phyloP scores from a whole-genome alignment of 768 basidiomycete species.

The Steccherinum ochraceum region DNA sequence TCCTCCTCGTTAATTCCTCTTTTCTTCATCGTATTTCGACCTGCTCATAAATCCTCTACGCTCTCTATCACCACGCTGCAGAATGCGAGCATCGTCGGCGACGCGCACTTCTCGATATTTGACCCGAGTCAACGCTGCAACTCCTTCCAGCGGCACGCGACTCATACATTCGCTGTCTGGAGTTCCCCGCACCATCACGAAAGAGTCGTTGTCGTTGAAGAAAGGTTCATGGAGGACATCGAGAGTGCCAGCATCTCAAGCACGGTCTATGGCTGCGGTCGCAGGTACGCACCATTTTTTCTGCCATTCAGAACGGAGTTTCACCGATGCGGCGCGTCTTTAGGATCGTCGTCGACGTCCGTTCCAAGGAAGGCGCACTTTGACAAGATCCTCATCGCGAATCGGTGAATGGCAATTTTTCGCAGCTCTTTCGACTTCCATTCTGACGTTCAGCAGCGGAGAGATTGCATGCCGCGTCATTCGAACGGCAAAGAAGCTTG shows the following conservation, averaged over 20 bases:
- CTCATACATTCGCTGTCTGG: neutral
- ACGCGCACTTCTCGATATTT: neutral
- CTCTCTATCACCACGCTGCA: no score
- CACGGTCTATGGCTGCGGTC: no score
- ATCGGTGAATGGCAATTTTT: constrained; percentile 45
- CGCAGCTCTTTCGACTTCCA: neutral
- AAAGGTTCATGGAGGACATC: no score
- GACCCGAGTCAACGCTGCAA: neutral
- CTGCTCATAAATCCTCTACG: no score
- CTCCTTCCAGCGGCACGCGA: neutral
- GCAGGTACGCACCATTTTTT: no score
- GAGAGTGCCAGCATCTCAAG: no score
- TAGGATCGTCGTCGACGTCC: neutral
- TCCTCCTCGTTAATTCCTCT: no score
- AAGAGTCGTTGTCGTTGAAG: no score
- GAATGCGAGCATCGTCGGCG: neutral
- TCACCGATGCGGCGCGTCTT: no score
- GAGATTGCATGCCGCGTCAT: constrained; percentile 97
- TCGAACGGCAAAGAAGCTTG: constrained; percentile 79
- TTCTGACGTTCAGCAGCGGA: constrained; percentile 44
- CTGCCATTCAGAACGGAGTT: no score
- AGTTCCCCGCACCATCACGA: neutral
- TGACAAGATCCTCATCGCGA: constrained; percentile 89
- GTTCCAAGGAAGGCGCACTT: constrained; percentile 49
- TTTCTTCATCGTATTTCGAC: no score